Evolutionary conservation across 2,329 filamentous ascomycete species (phyloP).

Genomic region (Berkeleyomyces basicola): DNA sequence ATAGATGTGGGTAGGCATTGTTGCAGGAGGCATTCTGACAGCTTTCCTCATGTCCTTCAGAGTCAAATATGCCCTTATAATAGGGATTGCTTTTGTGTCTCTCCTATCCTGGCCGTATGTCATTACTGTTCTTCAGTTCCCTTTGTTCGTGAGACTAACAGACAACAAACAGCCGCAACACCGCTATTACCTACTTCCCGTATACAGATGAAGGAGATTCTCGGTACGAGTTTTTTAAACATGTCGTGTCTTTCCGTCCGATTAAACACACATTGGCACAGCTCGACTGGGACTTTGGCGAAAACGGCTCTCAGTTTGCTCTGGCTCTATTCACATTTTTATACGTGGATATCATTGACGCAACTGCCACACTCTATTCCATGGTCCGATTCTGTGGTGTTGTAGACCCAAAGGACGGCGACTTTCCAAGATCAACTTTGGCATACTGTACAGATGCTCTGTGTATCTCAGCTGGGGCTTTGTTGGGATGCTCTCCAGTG

Average conservation of each 20-base stretch:
- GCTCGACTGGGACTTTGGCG: conserved; percentile 47
- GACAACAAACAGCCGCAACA: conserved; percentile 37
- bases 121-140: neutral
- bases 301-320: conserved; percentile 43
- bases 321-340: conserved; percentile 60
- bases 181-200: conserved; percentile 57
- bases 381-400: conserved; percentile 75
- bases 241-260: conserved; percentile 55
- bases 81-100: conserved; percentile 55
- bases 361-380: conserved; percentile 72
- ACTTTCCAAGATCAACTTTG: conserved; percentile 71
- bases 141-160: conserved; percentile 1
- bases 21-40: conserved; percentile 63
- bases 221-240: conserved; percentile 55
- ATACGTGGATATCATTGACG: conserved; percentile 80
- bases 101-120: conserved; percentile 59
- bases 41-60: conserved; percentile 66
- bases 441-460: conserved; percentile 75
- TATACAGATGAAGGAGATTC: conserved; percentile 45
- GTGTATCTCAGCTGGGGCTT: conserved; percentile 58
- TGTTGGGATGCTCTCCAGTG: conserved; percentile 64
- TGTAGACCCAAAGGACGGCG: conserved; percentile 66
- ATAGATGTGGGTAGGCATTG: conserved; percentile 71
- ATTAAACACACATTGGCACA: conserved; percentile 45
- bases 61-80: conserved; percentile 58